These are phyloP conservation scores for Myxozyma lipomycoides DNA, from an alignment of 805 yeast genomes.

Conservation along the genomic window DNA sequence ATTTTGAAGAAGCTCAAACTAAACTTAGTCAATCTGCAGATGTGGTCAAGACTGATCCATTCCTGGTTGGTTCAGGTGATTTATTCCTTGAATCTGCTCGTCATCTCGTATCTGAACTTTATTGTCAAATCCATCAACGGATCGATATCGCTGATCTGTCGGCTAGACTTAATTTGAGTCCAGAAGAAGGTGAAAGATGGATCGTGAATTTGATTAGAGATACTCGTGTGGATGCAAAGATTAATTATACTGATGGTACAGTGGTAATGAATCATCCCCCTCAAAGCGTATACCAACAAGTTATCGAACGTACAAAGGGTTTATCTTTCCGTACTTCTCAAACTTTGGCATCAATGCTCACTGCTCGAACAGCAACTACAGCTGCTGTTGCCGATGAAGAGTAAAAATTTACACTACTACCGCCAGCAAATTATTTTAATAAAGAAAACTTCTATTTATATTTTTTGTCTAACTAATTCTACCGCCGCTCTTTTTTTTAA, in stretches of 20 bases:
- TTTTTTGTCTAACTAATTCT: too few relatives aligned
- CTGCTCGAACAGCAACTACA: slow-evolving; percentile 13
- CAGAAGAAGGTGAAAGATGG: slow-evolving; percentile 51
- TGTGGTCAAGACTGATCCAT: slow-evolving; percentile 54
- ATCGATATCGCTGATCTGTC: slow-evolving; percentile 48
- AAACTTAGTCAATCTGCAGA: slow-evolving; percentile 48
- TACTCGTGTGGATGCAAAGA: slow-evolving; percentile 51
- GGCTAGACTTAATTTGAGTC: slow-evolving; percentile 43
- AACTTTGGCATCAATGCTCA: slow-evolving; percentile 44
- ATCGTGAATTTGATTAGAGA: slow-evolving; percentile 49
- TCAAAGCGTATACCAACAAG: slow-evolving; percentile 59
- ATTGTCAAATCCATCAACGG: slow-evolving; percentile 51
- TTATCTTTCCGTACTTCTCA: slow-evolving; percentile 58
- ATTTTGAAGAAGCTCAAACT: slow-evolving; percentile 50
- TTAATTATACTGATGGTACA: slow-evolving; percentile 50
- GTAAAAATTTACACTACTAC: neutral
- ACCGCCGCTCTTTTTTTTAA: neutral
- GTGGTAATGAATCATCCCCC: slow-evolving; percentile 53
- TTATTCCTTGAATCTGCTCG: slow-evolving; percentile 48
- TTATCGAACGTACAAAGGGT: slow-evolving; percentile 65
- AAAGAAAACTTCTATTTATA: neutral
- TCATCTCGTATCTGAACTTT: slow-evolving; percentile 50
- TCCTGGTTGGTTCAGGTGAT: slow-evolving; percentile 45
- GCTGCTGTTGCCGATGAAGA: neutral
- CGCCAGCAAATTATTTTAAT: neutral